phyloP scores from a whole-genome alignment of 371 early-diverging fungal species.

The Apophysomyces ossiformis region DNA sequence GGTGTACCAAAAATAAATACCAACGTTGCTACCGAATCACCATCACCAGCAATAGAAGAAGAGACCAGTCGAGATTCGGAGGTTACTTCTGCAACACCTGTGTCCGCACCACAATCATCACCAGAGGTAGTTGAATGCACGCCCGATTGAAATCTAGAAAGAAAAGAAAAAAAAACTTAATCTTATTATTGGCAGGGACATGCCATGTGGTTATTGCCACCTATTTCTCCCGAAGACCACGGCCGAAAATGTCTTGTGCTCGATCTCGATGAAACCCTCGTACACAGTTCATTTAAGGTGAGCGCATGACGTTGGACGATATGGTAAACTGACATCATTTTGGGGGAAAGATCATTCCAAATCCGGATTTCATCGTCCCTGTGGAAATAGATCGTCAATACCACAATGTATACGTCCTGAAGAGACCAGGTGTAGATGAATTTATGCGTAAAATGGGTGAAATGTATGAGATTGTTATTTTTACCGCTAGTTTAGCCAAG shows the following conservation, averaged over 20 bases:
- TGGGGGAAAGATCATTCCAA: conserved; percentile 62
- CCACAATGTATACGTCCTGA: conserved; percentile 94
- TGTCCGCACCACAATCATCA: conserved; percentile 5
- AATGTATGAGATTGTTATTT: conserved; percentile 93
- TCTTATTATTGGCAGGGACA: neutral
- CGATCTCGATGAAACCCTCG: conserved; percentile 71
- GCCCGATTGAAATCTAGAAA: neutral
- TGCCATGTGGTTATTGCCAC: conserved; percentile 39
- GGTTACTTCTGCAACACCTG: neutral
- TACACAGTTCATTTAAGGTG: conserved; percentile 68
- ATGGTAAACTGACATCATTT: neutral
- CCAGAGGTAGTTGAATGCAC: neutral
- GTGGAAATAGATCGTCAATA: conserved; percentile 90
- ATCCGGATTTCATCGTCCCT: conserved; percentile 87
- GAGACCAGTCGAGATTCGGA: neutral
- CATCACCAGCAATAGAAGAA: neutral
- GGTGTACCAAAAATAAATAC: neutral
- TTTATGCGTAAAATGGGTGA: conserved; percentile 89
- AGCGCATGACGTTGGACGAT: neutral
- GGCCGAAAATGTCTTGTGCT: conserved; percentile 62
- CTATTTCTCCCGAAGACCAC: conserved; percentile 41
- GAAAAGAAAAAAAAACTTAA: neutral
- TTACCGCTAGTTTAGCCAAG: conserved; percentile 95
- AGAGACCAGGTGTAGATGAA: conserved; percentile 93
- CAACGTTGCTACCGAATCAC: neutral